Conservation (phyloP, 164 flowering plant species). For the Aristolochia californica region DNA sequence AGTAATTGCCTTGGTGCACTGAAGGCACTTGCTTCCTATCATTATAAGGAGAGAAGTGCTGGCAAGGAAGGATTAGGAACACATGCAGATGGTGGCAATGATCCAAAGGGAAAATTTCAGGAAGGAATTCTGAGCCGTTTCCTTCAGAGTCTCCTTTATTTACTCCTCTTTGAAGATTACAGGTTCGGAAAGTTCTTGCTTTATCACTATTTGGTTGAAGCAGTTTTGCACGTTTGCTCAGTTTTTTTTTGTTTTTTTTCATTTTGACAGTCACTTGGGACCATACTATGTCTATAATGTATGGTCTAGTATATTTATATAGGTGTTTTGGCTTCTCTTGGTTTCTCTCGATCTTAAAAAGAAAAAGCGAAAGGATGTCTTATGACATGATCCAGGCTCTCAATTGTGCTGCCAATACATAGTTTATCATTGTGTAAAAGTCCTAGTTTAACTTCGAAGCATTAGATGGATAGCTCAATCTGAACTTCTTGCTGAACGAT, state of each 20-base stretch:
- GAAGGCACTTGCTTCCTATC: slow-evolving; percentile 72
- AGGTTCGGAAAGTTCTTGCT: slow-evolving; percentile 33
- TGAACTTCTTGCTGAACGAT: no score
- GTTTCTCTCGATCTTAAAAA: not conserved
- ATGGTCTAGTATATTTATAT: not conserved
- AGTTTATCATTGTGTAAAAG: no score
- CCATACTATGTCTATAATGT: no score
- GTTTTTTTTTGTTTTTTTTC: not conserved
- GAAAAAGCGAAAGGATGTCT: no score
- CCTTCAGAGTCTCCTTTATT: slow-evolving; percentile 55
- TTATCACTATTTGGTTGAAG: slow-evolving; percentile 6
- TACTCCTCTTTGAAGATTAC: slow-evolving; percentile 85
- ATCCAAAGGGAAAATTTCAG: slow-evolving; percentile 35
- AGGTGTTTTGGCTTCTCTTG: not conserved
- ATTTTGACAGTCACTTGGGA: no score
- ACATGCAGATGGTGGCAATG: slow-evolving; percentile 38
- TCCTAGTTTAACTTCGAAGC: no score
- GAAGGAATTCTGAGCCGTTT: slow-evolving; percentile 68
- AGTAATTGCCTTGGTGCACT: slow-evolving; percentile 69
- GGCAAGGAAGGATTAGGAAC: slow-evolving; percentile 65
- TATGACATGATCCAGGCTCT: no score
- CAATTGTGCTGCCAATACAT: no score
- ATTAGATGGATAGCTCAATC: no score
- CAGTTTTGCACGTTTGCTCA: no score
- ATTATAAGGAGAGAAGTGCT: slow-evolving; percentile 54